Percentiles rank a stretch among this genome's conserved stretches.
phyloP scores from a whole-genome alignment of 257 asterid species.

The Solanum peruvianum region DNA sequence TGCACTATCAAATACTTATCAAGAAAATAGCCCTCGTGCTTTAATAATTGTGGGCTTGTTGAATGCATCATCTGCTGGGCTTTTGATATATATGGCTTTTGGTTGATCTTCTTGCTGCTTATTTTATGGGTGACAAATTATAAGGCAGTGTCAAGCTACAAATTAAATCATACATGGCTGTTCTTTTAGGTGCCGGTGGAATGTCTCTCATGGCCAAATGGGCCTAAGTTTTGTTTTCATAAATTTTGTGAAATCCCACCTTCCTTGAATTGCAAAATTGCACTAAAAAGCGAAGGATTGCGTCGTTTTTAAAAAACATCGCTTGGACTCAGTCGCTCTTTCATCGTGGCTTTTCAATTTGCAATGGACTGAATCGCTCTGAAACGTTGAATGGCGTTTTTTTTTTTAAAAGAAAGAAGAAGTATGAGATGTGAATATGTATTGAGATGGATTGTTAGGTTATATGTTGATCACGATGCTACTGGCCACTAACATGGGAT shows the following conservation, averaged over 20 bases:
- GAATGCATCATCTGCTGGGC: constrained; percentile 29
- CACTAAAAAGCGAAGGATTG: no score
- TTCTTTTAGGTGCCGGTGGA: constrained; percentile 25
- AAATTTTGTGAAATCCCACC: not conserved
- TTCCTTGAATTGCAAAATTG: not conserved
- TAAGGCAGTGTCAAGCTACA: constrained; percentile 21
- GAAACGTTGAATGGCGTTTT: no score
- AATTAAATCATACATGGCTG: constrained; percentile 12
- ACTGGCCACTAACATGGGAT: no score
- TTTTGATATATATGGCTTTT: constrained; percentile 29
- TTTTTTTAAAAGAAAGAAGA: no score
- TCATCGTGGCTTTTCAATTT: no score
- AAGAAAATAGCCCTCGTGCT: constrained; percentile 22
- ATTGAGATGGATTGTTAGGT: no score
- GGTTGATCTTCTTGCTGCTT: constrained; percentile 30
- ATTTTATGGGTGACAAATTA: constrained; percentile 28
- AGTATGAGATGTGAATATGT: no score
- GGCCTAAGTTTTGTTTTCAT: constrained; percentile 4
- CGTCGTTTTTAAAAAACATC: no score
- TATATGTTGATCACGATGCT: no score
- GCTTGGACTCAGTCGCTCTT: no score
- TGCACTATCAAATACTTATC: constrained; percentile 14
- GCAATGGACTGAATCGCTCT: no score
- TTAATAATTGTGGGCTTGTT: constrained; percentile 21
- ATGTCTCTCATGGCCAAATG: constrained; percentile 41